Conservation (phyloP, 2,329 filamentous ascomycete genomes). For the Arthrinium puccinioides region DNA sequence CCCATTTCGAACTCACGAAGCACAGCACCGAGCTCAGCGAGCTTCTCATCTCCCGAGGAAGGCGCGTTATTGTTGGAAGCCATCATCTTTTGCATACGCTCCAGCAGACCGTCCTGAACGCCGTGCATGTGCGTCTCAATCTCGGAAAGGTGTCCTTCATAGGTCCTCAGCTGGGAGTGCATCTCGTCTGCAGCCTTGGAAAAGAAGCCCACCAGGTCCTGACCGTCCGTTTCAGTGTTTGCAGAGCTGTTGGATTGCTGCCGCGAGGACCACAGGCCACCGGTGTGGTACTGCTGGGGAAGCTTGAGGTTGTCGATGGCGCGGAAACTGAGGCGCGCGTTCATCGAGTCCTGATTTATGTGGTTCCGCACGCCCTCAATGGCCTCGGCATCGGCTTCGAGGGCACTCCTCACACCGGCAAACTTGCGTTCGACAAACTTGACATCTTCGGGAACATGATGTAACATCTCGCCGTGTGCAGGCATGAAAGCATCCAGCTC, state of each 20-base stretch:
- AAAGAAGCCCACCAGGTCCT: conserved; percentile 58
- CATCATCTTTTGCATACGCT: conserved; percentile 51
- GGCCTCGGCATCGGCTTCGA: conserved; percentile 31
- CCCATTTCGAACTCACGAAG: conserved; percentile 59
- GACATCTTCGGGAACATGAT: conserved; percentile 38
- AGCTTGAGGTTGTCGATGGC: conserved; percentile 39
- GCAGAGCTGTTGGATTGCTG: conserved; percentile 32
- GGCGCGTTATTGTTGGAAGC: conserved; percentile 28
- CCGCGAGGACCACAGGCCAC: conserved; percentile 32
- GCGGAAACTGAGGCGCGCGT: conserved; percentile 35
- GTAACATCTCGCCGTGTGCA: conserved; percentile 45
- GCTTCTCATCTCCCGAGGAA: conserved; percentile 34
- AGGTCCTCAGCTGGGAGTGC: conserved; percentile 46
- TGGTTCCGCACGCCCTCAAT: conserved; percentile 33
- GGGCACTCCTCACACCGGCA: conserved; percentile 32
- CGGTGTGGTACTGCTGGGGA: conserved; percentile 41
- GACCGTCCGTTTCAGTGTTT: conserved; percentile 40
- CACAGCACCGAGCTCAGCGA: conserved; percentile 47
- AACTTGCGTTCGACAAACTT: conserved; percentile 36
- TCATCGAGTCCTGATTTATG: conserved; percentile 32
- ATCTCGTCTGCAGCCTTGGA: conserved; percentile 57
- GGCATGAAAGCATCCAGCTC: conserved; percentile 65
- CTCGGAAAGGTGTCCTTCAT: conserved; percentile 52
- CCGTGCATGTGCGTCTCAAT: conserved; percentile 59
- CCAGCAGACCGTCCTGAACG: conserved; percentile 52